phyloP scores from a whole-genome alignment of 176 grass and related monocot genomes.

The Hyparrhenia diplandra region DNA sequence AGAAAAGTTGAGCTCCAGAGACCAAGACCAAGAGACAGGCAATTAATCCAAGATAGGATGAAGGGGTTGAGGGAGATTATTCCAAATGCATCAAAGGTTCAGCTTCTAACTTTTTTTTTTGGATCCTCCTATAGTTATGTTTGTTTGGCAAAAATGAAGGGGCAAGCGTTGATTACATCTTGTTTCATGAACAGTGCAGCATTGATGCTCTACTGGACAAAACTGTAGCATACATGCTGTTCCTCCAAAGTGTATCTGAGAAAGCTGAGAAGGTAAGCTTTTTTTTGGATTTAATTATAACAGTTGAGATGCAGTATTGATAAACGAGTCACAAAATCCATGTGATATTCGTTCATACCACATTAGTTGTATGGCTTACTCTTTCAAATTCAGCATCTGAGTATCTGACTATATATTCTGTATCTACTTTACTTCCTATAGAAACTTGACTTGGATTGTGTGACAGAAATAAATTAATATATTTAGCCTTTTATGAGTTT shows the following conservation, averaged over 20 bases:
- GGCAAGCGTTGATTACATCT: constrained; percentile 13
- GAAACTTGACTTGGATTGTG: not conserved
- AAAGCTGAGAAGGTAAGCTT: constrained; percentile 60
- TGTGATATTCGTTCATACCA: not conserved
- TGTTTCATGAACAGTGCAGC: constrained; percentile 66
- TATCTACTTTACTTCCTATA: not conserved
- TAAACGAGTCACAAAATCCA: not conserved
- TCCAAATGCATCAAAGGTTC: constrained; percentile 67
- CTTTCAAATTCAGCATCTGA: not conserved
- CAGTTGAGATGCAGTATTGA: not conserved
- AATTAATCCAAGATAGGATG: constrained; percentile 77
- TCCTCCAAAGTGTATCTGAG: constrained; percentile 55
- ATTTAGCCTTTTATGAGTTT: not conserved
- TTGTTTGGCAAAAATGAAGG: constrained; percentile 1
- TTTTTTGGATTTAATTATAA: constrained; percentile 16
- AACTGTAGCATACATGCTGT: constrained; percentile 66
- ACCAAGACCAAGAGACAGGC: constrained; percentile 72
- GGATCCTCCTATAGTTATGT: not conserved
- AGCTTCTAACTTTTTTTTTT: constrained; percentile 23
- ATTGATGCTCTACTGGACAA: constrained; percentile 68
- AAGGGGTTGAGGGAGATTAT: constrained; percentile 68
- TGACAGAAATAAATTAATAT: not conserved
- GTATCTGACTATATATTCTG: no score
- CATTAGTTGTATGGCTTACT: not conserved
- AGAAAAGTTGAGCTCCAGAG: constrained; percentile 38